Base-by-base conservation (phyloP, 768 basidiomycete species). In the Leccinellum albellum region DNA sequence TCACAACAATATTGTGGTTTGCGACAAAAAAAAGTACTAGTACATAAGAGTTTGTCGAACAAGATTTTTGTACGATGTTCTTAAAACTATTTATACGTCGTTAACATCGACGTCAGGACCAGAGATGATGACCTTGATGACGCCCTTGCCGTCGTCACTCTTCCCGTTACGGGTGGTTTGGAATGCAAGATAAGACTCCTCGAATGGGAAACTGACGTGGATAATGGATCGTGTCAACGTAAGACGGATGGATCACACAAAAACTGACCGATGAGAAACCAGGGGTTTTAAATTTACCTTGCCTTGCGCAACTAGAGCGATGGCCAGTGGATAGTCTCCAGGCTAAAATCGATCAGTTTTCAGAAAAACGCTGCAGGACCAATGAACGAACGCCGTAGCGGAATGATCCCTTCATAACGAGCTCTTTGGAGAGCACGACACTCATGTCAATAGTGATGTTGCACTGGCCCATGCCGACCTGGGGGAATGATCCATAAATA, bases 61-160 rank as follows among this genome's bases (percentile, higher is more conserved):
- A n/a, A n/a, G n/a, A n/a, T n/a, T n/a, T n/a, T n/a, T n/a, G n/a
- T n/a, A n/a, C n/a, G n/a, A n/a, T n/a, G n/a, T n/a, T n/a, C n/a
- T n/a, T n/a, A 54, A 3, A 40, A 9, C 21, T 20, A 20, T 56
- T 72, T 63, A 82, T 48, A 70, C 33, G 50, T 76, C 74, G 51
- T 79, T 76, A 53, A 78, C 61, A 21, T 75, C 65, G 47, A 86
- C 80, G 62, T 79, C 88, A 44, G 91, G 91, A 6, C 91, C 91
- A 49, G 88, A 88, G 62, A 95, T 93, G 61, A 96, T 86, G 32
- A 83, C 86, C 74, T 97, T 96, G 68, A 96, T 95, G 44, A 94
- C 87, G 32, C 82, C 82, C 72, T 87, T 91, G 48, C 94, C 95
- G 67, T 98, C 91, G 53, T 82, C 78, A 49, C 92, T 87, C 78